These are phyloP conservation scores for Naganishia sp. DNA, from an alignment of 1,284 basidiomycete genomes.

Conservation along the genomic window DNA sequence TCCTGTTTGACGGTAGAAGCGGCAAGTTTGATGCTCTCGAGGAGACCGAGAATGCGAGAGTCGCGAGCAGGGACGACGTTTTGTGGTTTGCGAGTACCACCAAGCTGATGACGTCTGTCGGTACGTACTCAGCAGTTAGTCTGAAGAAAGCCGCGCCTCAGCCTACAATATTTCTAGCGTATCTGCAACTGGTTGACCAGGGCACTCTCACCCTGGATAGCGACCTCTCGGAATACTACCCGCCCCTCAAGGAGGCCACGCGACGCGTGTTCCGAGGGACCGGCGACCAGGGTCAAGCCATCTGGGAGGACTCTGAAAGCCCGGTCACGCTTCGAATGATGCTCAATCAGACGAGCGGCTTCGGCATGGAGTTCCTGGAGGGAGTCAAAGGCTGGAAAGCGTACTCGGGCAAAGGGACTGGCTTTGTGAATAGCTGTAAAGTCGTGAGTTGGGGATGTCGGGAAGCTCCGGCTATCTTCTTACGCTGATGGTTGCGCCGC, in stretches of 20 bases:
- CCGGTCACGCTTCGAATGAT: slow-evolving; percentile 38
- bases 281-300: slow-evolving; percentile 33
- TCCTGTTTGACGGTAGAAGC: slow-evolving; percentile 36
- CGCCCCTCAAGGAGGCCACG: slow-evolving; percentile 35
- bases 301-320: slow-evolving; percentile 28
- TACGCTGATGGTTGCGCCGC: slow-evolving; percentile 3
- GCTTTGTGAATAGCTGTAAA: slow-evolving; percentile 46
- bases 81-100: slow-evolving; percentile 46
- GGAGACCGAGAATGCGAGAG: not conserved
- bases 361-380: slow-evolving; percentile 41
- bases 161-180: slow-evolving; percentile 30
- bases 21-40: slow-evolving; percentile 40
- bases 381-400: slow-evolving; percentile 40
- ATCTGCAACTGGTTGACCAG: slow-evolving; percentile 42
- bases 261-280: slow-evolving; percentile 35
- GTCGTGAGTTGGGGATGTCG: slow-evolving; percentile 32
- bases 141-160: not conserved
- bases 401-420: slow-evolving; percentile 36
- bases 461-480: not conserved
- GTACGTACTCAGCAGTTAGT: slow-evolving; percentile 25
- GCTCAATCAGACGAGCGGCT: slow-evolving; percentile 46
- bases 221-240: slow-evolving; percentile 35
- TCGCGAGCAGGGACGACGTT: slow-evolving; percentile 33
- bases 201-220: slow-evolving; percentile 40
- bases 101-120: slow-evolving; percentile 43